phyloP scores from a whole-genome alignment of 2,329 filamentous ascomycete genomes.

The Chaetomium strumarium region DNA sequence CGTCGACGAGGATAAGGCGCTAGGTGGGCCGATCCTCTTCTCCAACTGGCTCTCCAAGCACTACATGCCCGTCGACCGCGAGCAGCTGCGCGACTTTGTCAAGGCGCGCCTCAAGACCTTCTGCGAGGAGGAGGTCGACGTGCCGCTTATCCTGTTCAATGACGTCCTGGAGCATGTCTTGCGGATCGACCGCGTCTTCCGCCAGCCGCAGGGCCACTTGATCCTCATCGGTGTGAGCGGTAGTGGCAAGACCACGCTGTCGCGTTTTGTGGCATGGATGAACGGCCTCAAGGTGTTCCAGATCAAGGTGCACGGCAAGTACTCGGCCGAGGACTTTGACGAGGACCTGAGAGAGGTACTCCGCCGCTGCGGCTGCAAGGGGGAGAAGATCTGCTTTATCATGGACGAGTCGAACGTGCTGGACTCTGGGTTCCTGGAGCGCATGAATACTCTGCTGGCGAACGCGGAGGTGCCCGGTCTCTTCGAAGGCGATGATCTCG shows the following conservation, averaged over 20 bases:
- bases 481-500: constrained; percentile 98
- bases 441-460: constrained; percentile 97
- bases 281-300: constrained; percentile 98
- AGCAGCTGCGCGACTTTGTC: constrained; percentile 92
- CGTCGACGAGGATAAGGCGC: constrained; percentile 83
- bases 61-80: constrained; percentile 92
- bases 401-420: constrained; percentile 99
- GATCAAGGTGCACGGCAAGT: constrained; percentile 99
- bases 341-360: constrained; percentile 94
- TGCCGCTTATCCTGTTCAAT: constrained; percentile 97
- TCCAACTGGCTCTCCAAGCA: constrained; percentile 99
- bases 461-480: constrained; percentile 99
- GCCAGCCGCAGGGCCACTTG: constrained; percentile 94
- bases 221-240: constrained; percentile 98
- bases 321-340: constrained; percentile 97
- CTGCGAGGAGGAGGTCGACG: constrained; percentile 98
- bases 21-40: constrained; percentile 91
- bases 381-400: constrained; percentile 99
- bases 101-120: constrained; percentile 96
- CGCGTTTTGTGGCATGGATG: constrained; percentile 99
- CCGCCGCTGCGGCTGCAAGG: constrained; percentile 90
- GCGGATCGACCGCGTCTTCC: constrained; percentile 96
- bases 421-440: constrained; percentile 95
- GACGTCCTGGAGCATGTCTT: constrained; percentile 97
- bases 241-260: constrained; percentile 96